These are phyloP conservation scores for Oryza meridionalis DNA, from an alignment of 176 grass and related monocot genomes.

Conservation along the genomic window DNA sequence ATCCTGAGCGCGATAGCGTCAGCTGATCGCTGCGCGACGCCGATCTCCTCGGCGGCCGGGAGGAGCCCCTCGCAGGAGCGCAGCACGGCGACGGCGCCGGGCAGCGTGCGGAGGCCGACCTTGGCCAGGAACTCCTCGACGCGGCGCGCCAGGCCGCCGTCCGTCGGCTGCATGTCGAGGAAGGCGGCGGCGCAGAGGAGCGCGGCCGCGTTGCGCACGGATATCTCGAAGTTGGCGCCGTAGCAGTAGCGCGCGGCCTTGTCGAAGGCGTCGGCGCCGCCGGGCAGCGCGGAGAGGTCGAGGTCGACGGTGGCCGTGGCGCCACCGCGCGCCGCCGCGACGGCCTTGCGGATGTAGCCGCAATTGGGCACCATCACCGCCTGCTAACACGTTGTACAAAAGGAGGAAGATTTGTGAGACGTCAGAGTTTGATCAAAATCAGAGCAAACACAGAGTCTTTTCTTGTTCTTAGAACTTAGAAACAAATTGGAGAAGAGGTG, in stretches of 20 bases:
- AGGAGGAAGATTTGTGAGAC: not conserved
- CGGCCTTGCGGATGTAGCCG: slow-evolving; percentile 58
- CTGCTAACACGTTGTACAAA: slow-evolving; percentile 13
- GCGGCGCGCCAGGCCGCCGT: slow-evolving; percentile 49
- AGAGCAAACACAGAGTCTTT: not conserved
- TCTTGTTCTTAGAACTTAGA: not conserved
- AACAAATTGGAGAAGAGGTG: not conserved
- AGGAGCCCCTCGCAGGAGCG: slow-evolving; percentile 64
- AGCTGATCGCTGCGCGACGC: slow-evolving; percentile 44
- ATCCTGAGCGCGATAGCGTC: slow-evolving; percentile 50
- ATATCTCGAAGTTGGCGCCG: slow-evolving; percentile 68
- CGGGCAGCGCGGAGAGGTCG: slow-evolving; percentile 55
- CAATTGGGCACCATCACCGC: slow-evolving; percentile 81
- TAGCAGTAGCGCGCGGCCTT: too few relatives aligned
- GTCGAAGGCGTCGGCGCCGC: slow-evolving; percentile 51
- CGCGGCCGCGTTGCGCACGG: slow-evolving; percentile 60
- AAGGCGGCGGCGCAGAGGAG: slow-evolving; percentile 66
- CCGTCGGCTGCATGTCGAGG: slow-evolving; percentile 52
- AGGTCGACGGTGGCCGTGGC: slow-evolving; percentile 35
- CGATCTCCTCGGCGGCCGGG: slow-evolving; percentile 55
- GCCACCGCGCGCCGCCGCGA: slow-evolving; percentile 40
- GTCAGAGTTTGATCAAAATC: slow-evolving; percentile 5
- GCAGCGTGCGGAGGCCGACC: slow-evolving; percentile 54
- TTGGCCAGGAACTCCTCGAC: slow-evolving; percentile 66
- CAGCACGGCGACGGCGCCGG: slow-evolving; percentile 60